A percentile compares a stretch with the other conserved stretches of the same genome.
These are phyloP conservation scores for Trichoderma guizhouense DNA, from an alignment of 2,329 filamentous ascomycete species.

Conservation along the genomic window DNA sequence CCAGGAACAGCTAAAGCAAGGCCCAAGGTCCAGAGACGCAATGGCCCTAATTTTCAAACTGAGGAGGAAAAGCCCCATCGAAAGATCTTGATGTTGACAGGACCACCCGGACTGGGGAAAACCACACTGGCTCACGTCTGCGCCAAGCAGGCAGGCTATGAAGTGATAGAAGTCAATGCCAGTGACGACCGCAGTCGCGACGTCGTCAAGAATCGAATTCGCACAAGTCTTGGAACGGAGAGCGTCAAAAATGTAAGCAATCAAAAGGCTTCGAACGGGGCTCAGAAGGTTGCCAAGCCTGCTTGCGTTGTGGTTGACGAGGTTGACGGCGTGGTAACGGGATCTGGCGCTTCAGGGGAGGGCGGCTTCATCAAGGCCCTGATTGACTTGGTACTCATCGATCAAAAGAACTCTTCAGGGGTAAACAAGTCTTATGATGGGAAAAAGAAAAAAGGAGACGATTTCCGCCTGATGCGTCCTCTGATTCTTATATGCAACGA, in stretches of 20 bases:
- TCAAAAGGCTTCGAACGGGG: conserved; percentile 49
- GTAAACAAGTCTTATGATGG: conserved; percentile 26
- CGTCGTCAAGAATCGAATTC: conserved; percentile 86
- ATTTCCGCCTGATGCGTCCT: conserved; percentile 81
- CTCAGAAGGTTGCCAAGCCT: conserved; percentile 73
- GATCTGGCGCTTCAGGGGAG: conserved; percentile 73
- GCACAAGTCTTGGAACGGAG: conserved; percentile 89
- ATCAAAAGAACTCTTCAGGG: conserved; percentile 68
- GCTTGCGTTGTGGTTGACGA: conserved; percentile 95
- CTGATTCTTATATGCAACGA: conserved; percentile 97
- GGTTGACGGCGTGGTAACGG: conserved; percentile 88
- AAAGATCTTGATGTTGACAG: conserved; percentile 87
- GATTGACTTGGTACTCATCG: conserved; percentile 81
- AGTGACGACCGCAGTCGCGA: conserved; percentile 89
- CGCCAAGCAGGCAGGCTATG: conserved; percentile 90
- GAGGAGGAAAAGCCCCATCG: conserved; percentile 74
- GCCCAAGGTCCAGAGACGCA: conserved; percentile 40
- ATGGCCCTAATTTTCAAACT: conserved; percentile 39
- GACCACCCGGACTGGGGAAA: conserved; percentile 90
- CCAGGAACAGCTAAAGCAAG: conserved; percentile 67
- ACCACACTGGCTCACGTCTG: conserved; percentile 96
- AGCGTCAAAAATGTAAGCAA: conserved; percentile 77
- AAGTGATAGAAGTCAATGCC: conserved; percentile 95
- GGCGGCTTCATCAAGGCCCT: conserved; percentile 94
- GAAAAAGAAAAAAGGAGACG: conserved; percentile 69